Conservation (phyloP, 1,284 basidiomycete genomes). For the Moesziomyces sp. region DNA sequence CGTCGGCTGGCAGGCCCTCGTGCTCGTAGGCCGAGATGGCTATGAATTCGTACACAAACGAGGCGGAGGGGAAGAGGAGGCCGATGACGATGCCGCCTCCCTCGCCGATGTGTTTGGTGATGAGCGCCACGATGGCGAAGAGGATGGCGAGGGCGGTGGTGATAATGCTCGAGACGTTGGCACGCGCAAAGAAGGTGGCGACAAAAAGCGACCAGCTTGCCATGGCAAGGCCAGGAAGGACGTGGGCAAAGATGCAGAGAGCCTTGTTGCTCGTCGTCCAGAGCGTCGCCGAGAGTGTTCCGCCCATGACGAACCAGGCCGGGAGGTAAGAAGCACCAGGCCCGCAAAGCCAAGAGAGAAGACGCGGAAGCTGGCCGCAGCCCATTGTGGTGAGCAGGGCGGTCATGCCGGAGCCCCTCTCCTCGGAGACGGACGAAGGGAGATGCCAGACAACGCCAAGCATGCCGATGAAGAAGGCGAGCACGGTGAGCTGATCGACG, state of each 20-base stretch:
- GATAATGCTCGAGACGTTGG: slow-evolving; percentile 77
- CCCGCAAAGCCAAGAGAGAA: slow-evolving; percentile 39
- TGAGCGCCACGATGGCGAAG: slow-evolving; percentile 77
- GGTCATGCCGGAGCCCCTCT: slow-evolving; percentile 41
- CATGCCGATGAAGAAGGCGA: slow-evolving; percentile 74
- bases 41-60: slow-evolving; percentile 78
- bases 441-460: slow-evolving; percentile 75
- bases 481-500: slow-evolving; percentile 21
- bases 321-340: slow-evolving; percentile 72
- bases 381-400: slow-evolving; percentile 43
- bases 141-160: slow-evolving; percentile 77
- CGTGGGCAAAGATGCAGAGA: slow-evolving; percentile 75
- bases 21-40: slow-evolving; percentile 77
- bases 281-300: slow-evolving; percentile 75
- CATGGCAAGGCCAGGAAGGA: slow-evolving; percentile 76
- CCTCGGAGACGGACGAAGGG: slow-evolving; percentile 68
- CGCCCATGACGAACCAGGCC: slow-evolving; percentile 76
- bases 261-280: slow-evolving; percentile 75
- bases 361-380: slow-evolving; percentile 35
- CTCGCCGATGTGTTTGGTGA: slow-evolving; percentile 71
- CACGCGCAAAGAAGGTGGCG: slow-evolving; percentile 77
- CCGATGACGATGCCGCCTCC: slow-evolving; percentile 75
- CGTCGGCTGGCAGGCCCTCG: slow-evolving; percentile 72
- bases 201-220: slow-evolving; percentile 79
- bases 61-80: slow-evolving; percentile 79